phyloP scores from a whole-genome alignment of 23 red algal genomes.

The Agarophyton chilense region DNA sequence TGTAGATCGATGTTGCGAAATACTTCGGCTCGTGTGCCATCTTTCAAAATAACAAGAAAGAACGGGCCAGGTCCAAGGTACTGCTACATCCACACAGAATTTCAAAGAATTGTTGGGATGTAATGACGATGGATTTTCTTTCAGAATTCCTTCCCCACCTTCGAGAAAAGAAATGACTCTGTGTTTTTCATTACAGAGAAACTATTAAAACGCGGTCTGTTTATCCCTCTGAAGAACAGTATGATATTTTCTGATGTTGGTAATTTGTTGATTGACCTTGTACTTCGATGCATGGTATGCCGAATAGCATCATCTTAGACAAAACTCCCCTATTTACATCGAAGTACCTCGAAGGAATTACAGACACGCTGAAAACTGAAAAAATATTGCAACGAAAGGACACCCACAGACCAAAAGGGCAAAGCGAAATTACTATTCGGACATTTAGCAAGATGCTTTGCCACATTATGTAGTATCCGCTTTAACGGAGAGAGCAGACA shows the following conservation, averaged over 20 bases:
- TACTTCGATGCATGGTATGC: slow-evolving; percentile 27
- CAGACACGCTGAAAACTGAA: slow-evolving; percentile 4
- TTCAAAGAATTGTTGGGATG: slow-evolving; percentile 13
- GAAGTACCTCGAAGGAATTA: slow-evolving; percentile 2
- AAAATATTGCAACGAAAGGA: slow-evolving; percentile 20
- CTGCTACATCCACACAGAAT: slow-evolving; percentile 2
- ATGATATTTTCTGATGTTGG: background rate
- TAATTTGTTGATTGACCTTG: background rate
- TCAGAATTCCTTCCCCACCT: slow-evolving; percentile 6
- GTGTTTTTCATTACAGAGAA: slow-evolving; percentile 31
- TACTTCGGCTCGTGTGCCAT: background rate
- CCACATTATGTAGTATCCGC: too few species aligned
- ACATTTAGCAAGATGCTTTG: background rate
- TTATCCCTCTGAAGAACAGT: background rate
- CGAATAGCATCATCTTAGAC: slow-evolving; percentile 5
- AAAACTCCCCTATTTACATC: slow-evolving; percentile 8
- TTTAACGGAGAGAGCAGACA: too few species aligned
- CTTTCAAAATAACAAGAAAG: slow-evolving; percentile 36
- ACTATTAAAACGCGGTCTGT: slow-evolving; percentile 21
- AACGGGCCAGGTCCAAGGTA: background rate
- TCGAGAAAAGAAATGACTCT: background rate
- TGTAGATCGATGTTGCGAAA: slow-evolving; percentile 17
- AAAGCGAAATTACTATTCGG: background rate
- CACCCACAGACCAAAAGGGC: slow-evolving; percentile 29
- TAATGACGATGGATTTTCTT: slow-evolving; percentile 29